These are phyloP conservation scores for Byssochlamys sp. DNA, from an alignment of 2,329 filamentous ascomycete genomes.

Conservation along the genomic window DNA sequence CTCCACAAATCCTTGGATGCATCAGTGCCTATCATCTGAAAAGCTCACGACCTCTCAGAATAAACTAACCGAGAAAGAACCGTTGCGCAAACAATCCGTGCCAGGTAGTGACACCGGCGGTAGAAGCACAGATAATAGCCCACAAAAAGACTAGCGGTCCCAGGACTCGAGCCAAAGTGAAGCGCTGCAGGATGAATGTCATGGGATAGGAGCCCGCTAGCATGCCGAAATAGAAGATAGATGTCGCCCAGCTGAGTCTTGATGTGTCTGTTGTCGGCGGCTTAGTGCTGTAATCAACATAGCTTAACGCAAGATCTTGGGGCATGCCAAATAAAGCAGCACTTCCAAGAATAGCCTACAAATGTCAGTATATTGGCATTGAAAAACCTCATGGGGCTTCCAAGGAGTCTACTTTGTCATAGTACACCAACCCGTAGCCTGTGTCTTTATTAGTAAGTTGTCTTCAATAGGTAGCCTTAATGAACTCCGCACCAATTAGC, in stretches of 20 bases:
- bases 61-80: conserved; percentile 45
- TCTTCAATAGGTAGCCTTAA: background rate
- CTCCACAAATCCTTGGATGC: conserved; percentile 44
- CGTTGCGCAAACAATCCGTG: conserved; percentile 57
- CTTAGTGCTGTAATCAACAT: conserved; percentile 41
- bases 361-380: background rate
- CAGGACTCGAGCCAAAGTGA: conserved; percentile 55
- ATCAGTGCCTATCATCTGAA: background rate
- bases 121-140: conserved; percentile 58
- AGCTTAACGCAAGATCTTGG: conserved; percentile 51
- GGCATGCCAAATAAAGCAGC: conserved; percentile 71
- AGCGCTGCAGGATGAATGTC: conserved; percentile 60
- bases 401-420: conserved; percentile 49
- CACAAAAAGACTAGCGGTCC: conserved; percentile 50
- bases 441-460: background rate
- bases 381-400: background rate
- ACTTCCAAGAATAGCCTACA: conserved; percentile 59
- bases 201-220: conserved; percentile 64
- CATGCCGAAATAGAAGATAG: conserved; percentile 73
- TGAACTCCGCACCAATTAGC: conserved; percentile 39
- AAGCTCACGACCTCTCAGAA: background rate
- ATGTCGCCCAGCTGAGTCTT: conserved; percentile 66
- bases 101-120: conserved; percentile 56
- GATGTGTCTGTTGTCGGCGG: conserved; percentile 55
- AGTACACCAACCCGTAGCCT: conserved; percentile 57